These are phyloP conservation scores for Pseudocercospora fijiensis DNA, from an alignment of 2,329 filamentous ascomycete genomes.

Conservation along the genomic window DNA sequence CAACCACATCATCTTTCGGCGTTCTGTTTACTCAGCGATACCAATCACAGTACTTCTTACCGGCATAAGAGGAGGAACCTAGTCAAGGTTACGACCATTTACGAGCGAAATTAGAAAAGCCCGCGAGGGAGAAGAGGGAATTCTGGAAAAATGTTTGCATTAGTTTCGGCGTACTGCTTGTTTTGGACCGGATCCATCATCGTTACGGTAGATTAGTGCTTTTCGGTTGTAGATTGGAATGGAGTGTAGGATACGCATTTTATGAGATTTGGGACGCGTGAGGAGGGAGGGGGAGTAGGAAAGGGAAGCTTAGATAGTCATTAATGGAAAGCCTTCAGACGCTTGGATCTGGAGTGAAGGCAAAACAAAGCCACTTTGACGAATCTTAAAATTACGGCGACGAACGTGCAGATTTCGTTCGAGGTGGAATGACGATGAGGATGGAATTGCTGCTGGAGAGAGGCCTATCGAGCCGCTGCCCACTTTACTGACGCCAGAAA, in stretches of 20 bases:
- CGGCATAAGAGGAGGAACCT: constrained; percentile 9
- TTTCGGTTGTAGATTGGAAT: background rate
- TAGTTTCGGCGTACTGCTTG: constrained; percentile 13
- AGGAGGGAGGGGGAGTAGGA: background rate
- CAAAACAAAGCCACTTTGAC: too few relatives aligned
- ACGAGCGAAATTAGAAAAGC: constrained; percentile 5
- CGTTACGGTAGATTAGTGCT: constrained; percentile 16
- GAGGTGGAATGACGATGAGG: too few relatives aligned
- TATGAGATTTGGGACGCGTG: background rate
- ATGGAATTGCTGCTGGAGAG: too few relatives aligned
- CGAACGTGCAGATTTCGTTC: too few relatives aligned
- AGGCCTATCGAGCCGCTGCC: too few relatives aligned
- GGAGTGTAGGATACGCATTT: background rate
- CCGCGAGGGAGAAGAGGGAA: constrained; percentile 13
- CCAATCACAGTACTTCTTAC: background rate
- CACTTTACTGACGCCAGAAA: too few relatives aligned
- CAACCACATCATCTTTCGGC: constrained; percentile 5
- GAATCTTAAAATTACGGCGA: too few relatives aligned
- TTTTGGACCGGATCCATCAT: background rate
- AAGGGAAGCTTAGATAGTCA: background rate
- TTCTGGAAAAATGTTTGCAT: constrained; percentile 2
- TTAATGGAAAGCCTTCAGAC: constrained; percentile 1
- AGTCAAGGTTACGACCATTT: background rate
- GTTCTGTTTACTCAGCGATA: background rate
- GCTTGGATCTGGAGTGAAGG: background rate